Evolutionary conservation across 352 stramenopile species (phyloP).

Genomic region (Globisporangium apiculatum): DNA sequence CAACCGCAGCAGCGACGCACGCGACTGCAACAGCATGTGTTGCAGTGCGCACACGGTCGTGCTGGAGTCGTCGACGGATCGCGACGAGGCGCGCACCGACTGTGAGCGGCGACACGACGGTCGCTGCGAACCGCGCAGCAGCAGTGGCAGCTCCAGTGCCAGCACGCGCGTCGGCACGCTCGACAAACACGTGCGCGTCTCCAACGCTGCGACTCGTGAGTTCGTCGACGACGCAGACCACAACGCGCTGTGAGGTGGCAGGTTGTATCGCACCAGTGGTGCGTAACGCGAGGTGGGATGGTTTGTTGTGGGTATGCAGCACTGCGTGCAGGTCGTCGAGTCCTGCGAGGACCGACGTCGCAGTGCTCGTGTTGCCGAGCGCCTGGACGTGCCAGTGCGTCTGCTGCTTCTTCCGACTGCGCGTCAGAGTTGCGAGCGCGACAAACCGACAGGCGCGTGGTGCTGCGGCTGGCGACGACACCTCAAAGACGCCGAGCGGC

Average conservation of each 20-base stretch:
- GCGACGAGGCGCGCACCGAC: conserved; percentile 59
- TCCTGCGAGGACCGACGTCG: conserved; percentile 39
- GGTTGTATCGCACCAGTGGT: conserved; percentile 15
- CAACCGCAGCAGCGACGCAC: conserved; percentile 31
- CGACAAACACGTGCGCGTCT: conserved; percentile 51
- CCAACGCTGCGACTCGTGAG: conserved; percentile 35
- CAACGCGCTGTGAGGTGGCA: conserved; percentile 9
- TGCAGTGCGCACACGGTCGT: conserved; percentile 34
- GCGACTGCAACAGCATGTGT: conserved; percentile 15
- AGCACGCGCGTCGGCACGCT: conserved; percentile 25
- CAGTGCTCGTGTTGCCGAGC: conserved; percentile 27
- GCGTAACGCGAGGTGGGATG: too few species aligned
- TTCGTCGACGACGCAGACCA: conserved; percentile 48
- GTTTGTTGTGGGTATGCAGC: conserved; percentile 7
- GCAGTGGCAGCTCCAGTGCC: too few species aligned
- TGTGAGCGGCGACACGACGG: conserved; percentile 48
- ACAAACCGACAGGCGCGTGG: conserved; percentile 33
- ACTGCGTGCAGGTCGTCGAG: conserved; percentile 48
- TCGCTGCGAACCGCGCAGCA: conserved; percentile 17
- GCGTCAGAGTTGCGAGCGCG: conserved; percentile 31
- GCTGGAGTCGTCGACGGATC: conserved; percentile 48
- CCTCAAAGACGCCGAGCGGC: conserved; percentile 40
- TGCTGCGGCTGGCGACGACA: conserved; percentile 8
- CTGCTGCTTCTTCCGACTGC: conserved; percentile 37
- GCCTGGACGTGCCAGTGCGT: conserved; percentile 44